A percentile compares a stretch with the other conserved stretches of the same genome.
phyloP scores from a whole-genome alignment of 805 yeast species.

The Lipomyces japonicus region DNA sequence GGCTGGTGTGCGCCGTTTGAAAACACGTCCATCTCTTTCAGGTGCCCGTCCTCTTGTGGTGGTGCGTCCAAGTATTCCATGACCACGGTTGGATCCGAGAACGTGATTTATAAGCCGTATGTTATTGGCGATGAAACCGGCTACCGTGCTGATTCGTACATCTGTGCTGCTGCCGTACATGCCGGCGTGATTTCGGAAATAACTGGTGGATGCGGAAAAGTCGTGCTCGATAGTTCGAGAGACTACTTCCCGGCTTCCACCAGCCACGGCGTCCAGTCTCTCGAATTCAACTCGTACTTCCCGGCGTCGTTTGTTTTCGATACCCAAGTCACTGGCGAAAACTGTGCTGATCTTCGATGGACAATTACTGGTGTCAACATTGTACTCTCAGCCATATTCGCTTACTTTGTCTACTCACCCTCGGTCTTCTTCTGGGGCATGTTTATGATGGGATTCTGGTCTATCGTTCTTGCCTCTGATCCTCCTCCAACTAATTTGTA shows the following conservation, averaged over 20 bases:
- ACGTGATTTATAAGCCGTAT: slow-evolving; percentile 66
- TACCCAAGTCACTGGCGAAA: slow-evolving; percentile 40
- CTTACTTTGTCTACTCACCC: slow-evolving; percentile 49
- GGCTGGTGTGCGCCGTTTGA: slow-evolving; percentile 51
- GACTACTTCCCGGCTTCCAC: slow-evolving; percentile 49
- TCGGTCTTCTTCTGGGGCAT: slow-evolving; percentile 60
- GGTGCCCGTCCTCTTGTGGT: slow-evolving; percentile 89
- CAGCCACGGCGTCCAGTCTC: slow-evolving; percentile 48
- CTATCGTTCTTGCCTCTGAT: slow-evolving; percentile 74
- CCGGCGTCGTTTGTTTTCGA: slow-evolving; percentile 68
- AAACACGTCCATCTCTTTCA: slow-evolving; percentile 49
- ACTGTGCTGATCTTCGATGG: slow-evolving; percentile 69
- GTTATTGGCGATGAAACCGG: slow-evolving; percentile 71
- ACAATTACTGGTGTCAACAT: slow-evolving; percentile 56
- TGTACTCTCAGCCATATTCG: slow-evolving; percentile 49
- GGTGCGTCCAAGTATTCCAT: slow-evolving; percentile 72
- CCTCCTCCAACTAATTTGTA: slow-evolving; percentile 61
- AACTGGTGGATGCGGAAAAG: slow-evolving; percentile 73
- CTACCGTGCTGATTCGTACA: slow-evolving; percentile 82
- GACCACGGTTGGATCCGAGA: slow-evolving; percentile 65
- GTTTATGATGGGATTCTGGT: slow-evolving; percentile 74
- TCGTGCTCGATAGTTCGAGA: slow-evolving; percentile 55
- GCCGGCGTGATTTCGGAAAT: slow-evolving; percentile 71
- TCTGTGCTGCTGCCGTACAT: slow-evolving; percentile 88
- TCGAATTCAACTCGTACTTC: slow-evolving; percentile 66